Conservation (phyloP, 805 yeast genomes). For the Ogataea nitratoaversa region DNA sequence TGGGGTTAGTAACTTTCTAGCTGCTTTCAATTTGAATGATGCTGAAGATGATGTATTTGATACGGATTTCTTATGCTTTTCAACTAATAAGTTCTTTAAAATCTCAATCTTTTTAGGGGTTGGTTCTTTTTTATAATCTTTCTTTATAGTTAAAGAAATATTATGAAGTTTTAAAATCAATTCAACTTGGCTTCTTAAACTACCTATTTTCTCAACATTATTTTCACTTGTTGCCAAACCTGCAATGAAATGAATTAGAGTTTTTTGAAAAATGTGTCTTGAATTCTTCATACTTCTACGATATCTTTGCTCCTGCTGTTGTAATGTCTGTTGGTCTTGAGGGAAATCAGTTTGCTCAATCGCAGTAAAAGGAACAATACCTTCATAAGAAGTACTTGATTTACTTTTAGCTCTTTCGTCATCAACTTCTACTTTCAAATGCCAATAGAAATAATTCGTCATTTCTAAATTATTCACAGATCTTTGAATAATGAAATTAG, state of each 20-base stretch:
- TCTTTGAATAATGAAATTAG: conserved; percentile 69
- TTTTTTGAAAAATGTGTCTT: conserved; percentile 22
- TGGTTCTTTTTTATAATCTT: conserved; percentile 57
- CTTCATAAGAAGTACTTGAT: background rate
- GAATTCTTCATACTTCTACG: conserved; percentile 4
- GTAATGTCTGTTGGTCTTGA: conserved; percentile 5
- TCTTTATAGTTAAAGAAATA: conserved; percentile 61
- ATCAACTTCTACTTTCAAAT: conserved; percentile 79
- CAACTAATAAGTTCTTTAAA: conserved; percentile 53
- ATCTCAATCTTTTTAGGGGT: conserved; percentile 73
- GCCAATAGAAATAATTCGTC: conserved; percentile 90
- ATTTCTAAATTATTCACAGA: conserved; percentile 61
- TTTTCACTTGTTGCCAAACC: conserved; percentile 19
- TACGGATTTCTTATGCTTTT: conserved; percentile 40
- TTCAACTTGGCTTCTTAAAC: conserved; percentile 50
- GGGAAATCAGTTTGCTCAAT: conserved; percentile 13
- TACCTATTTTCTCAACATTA: conserved; percentile 28
- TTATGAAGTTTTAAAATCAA: conserved; percentile 62
- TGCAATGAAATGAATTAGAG: conserved; percentile 28
- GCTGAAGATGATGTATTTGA: conserved; percentile 25
- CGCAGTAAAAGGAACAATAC: background rate
- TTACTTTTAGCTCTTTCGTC: conserved; percentile 41
- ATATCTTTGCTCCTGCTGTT: conserved; percentile 6
- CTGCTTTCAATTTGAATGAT: conserved; percentile 6
- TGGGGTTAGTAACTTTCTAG: conserved; percentile 4